phyloP scores from a whole-genome alignment of 1,284 basidiomycete genomes.

The Athelia sp. region DNA sequence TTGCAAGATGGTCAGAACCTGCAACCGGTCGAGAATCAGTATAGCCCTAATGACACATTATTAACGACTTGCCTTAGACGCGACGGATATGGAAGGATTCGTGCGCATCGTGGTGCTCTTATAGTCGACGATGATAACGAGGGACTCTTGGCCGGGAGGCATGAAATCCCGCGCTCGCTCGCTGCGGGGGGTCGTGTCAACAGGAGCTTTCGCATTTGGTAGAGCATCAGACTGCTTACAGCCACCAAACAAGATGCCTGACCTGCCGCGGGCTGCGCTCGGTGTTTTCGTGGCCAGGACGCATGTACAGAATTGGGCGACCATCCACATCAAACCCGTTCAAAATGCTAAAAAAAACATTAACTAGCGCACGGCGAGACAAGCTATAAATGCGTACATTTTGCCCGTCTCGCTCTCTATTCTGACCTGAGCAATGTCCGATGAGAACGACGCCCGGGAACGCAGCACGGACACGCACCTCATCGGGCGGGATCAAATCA shows the following conservation, averaged over 20 bases:
- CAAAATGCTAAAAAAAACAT: slow-evolving; percentile 52
- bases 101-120: slow-evolving; percentile 74
- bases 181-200: slow-evolving; percentile 36
- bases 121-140: slow-evolving; percentile 83
- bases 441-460: slow-evolving; percentile 1
- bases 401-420: slow-evolving; percentile 82
- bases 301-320: slow-evolving; percentile 80
- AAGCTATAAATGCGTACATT: slow-evolving; percentile 50
- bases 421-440: slow-evolving; percentile 36
- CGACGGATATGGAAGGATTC: slow-evolving; percentile 77
- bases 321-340: slow-evolving; percentile 82
- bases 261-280: slow-evolving; percentile 72
- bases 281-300: slow-evolving; percentile 80
- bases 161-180: slow-evolving; percentile 85
- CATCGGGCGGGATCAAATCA: slow-evolving; percentile 75
- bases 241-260: slow-evolving; percentile 76
- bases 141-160: slow-evolving; percentile 76
- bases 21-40: too few relatives aligned
- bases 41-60: too few relatives aligned
- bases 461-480: slow-evolving; percentile 40
- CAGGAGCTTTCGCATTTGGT: background rate
- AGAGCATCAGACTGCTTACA: slow-evolving; percentile 47
- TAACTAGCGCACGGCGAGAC: slow-evolving; percentile 1
- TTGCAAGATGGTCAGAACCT: slow-evolving; percentile 81
- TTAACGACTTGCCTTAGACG: slow-evolving; percentile 62